phyloP scores from a whole-genome alignment of 2,329 filamentous ascomycete genomes.

The Xylariomycetidae sp. region DNA sequence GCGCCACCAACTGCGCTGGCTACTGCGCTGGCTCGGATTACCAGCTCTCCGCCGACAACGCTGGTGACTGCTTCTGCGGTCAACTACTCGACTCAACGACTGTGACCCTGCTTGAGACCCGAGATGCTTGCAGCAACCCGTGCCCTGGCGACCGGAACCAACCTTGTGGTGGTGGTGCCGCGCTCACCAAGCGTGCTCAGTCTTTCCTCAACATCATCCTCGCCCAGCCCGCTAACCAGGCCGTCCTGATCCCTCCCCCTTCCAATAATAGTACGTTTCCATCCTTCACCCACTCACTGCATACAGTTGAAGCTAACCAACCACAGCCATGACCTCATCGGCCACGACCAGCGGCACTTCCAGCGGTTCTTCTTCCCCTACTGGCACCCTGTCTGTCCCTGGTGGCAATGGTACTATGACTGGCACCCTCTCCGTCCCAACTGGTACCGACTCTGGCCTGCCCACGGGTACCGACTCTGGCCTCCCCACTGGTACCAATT shows the following conservation, averaged over 20 bases:
- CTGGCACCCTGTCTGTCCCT: neutral
- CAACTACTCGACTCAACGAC: too few species aligned
- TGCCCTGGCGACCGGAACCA: conserved; percentile 1
- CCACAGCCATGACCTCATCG: too few species aligned
- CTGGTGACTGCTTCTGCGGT: conserved; percentile 9
- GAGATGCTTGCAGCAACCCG: conserved; percentile 2
- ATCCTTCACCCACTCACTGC: too few species aligned
- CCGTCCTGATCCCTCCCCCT: conserved; percentile 4
- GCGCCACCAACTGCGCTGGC: conserved; percentile 7
- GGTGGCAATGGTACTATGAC: conserved; percentile 3
- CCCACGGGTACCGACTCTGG: neutral
- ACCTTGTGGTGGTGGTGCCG: conserved; percentile 1
- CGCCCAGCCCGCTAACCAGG: conserved; percentile 1
- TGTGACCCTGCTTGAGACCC: neutral
- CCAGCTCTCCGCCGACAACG: conserved; percentile 7
- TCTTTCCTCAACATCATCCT: conserved; percentile 8
- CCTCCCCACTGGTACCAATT: neutral
- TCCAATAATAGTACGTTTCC: neutral
- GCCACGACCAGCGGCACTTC: neutral
- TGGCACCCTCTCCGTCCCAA: neutral
- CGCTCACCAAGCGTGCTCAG: neutral
- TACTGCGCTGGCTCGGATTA: conserved; percentile 5
- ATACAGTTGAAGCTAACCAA: too few species aligned
- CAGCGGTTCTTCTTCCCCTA: too few species aligned
- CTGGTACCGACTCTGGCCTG: neutral